Evolutionary conservation across 1,284 basidiomycete genomes (phyloP), one percentile per base, ranked within the genome.

Genomic region (Schizophyllum amplum): DNA sequence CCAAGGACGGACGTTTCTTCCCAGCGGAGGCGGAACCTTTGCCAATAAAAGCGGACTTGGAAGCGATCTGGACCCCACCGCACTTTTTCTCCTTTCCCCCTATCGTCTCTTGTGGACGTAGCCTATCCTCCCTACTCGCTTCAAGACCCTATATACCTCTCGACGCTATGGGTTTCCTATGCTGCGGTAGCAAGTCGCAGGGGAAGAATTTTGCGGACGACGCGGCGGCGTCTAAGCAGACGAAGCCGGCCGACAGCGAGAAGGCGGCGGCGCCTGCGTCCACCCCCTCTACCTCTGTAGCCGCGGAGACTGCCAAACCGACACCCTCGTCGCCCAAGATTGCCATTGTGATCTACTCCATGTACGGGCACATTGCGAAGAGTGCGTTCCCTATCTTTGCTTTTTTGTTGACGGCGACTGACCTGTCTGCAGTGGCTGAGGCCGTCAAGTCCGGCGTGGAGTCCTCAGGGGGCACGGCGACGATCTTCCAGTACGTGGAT

Each of bases 271-370:
- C 24, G 48, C 24, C 48, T 15, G 21, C 48, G 21, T 11, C 13
- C 48, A 20, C 15, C 22, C 48, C 48, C 9, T 50, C 48, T 11
- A n/a, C 42, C 24, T 20, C 48, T n/a, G 20, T 20, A 50, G 15
- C 48, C 25, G 13, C 26, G 9, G 11, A 9, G 4, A 24, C 15
- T 55, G 23, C 17, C 24, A 50, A 47, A 4, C 7, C 20, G n/a
- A 2, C 17, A 15, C 33, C 24, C 26, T 54, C 71, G n/a, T 24
- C 24, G 23, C 85, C 88, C 52, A 83, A 81, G 67, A 77, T 91
- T 67, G 90, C 87, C 57, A 90, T 94, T 65, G 72, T 91, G 65
- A 86, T 91, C 77, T 94, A 94, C 78, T 76, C 85, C 57, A 80
- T 89, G 72, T 93, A 89, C 69, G 90, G 90, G 63, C 92, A 94